phyloP scores from a whole-genome alignment of 2,329 filamentous ascomycete genomes.

The Pseudogymnoascus sp. region DNA sequence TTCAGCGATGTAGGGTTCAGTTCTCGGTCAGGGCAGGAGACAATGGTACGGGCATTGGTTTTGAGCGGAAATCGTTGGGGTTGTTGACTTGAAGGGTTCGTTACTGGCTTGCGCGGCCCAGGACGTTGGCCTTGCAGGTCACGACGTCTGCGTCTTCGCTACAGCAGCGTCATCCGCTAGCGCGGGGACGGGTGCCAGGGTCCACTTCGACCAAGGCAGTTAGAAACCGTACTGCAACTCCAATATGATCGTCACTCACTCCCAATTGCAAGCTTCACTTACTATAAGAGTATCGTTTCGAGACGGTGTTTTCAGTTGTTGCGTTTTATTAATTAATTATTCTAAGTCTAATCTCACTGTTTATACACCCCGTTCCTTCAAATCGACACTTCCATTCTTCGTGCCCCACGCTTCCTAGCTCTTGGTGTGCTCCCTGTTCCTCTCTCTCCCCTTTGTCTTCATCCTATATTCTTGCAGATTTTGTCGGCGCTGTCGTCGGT shows the following conservation, averaged over 20 bases:
- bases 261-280: background rate
- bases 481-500: background rate
- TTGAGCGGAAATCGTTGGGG: background rate
- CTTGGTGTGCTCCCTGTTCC: conserved; percentile 23
- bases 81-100: background rate
- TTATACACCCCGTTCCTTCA: background rate
- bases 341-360: background rate
- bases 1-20: conserved; percentile 5
- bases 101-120: conserved; percentile 6
- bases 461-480: background rate
- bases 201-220: background rate
- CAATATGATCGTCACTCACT: background rate
- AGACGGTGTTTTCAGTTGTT: background rate
- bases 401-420: conserved; percentile 24
- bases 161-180: conserved; percentile 8
- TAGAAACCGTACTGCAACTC: background rate
- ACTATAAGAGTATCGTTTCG: background rate
- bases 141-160: conserved; percentile 8
- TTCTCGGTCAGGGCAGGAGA: background rate
- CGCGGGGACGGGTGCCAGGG: background rate
- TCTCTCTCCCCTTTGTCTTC: background rate
- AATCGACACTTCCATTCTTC: background rate
- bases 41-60: background rate
- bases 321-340: background rate
- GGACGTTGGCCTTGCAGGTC: conserved; percentile 7